Evolutionary conservation across 73 alveolate species (phyloP).

Genomic region (Symbiodinium pilosum): DNA sequence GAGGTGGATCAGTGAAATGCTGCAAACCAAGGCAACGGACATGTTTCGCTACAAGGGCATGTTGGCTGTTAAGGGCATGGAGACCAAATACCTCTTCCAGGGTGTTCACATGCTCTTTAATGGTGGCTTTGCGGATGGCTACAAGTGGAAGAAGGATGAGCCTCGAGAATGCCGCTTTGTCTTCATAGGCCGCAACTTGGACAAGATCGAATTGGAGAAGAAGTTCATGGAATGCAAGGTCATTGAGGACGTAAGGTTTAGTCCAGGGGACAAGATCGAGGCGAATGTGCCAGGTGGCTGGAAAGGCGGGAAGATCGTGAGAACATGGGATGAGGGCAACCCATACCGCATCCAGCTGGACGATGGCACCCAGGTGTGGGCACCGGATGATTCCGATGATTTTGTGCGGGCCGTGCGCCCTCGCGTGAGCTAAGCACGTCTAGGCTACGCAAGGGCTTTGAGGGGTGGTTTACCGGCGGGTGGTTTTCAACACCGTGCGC

Average conservation of each 20-base stretch:
- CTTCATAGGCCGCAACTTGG: slow-evolving; percentile 61
- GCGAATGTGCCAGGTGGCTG: slow-evolving; percentile 25
- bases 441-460: too few species aligned
- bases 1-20: slow-evolving; percentile 34
- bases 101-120: slow-evolving; percentile 93
- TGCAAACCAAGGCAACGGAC: slow-evolving; percentile 20
- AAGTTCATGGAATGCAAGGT: slow-evolving; percentile 80
- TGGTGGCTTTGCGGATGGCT: slow-evolving; percentile 19
- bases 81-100: slow-evolving; percentile 79
- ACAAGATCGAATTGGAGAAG: slow-evolving; percentile 14
- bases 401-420: background rate
- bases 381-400: slow-evolving; percentile 37
- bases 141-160: slow-evolving; percentile 19
- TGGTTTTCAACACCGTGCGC: too few species aligned
- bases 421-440: too few species aligned
- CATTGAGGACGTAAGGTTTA: slow-evolving; percentile 20
- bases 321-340: slow-evolving; percentile 84
- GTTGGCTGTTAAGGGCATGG: slow-evolving; percentile 74
- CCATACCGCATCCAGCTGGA: slow-evolving; percentile 64
- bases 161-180: slow-evolving; percentile 69
- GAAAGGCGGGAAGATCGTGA: slow-evolving; percentile 36
- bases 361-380: slow-evolving; percentile 40
- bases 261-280: slow-evolving; percentile 39
- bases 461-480: too few species aligned
- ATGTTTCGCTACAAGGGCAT: slow-evolving; percentile 85